Evolutionary conservation across 306 rosid species (phyloP).

Genomic region (Hippophae gyantsensis): DNA sequence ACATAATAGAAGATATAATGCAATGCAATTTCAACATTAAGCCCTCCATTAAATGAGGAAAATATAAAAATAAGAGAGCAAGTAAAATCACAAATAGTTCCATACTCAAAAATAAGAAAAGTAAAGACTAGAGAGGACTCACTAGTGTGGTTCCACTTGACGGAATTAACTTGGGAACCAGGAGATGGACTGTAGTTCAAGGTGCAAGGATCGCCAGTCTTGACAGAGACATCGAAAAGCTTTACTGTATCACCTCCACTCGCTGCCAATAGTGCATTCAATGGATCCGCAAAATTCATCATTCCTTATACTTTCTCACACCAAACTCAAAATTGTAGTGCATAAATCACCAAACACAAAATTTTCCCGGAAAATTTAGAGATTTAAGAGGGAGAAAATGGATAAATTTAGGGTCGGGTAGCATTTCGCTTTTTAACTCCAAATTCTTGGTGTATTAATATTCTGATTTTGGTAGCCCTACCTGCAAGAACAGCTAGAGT

Average conservation of each 20-base stretch:
- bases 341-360: neutral
- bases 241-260: slow-evolving; percentile 92
- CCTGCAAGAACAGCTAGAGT: neutral
- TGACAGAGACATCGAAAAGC: slow-evolving; percentile 76
- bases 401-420: neutral
- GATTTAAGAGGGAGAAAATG: neutral
- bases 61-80: neutral
- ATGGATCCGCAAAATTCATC: slow-evolving; percentile 51
- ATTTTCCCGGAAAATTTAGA: slow-evolving; percentile 14
- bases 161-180: slow-evolving; percentile 68
- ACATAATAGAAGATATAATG: no score
- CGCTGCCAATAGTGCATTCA: slow-evolving; percentile 68
- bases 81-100: neutral
- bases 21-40: no score
- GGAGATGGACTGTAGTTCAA: slow-evolving; percentile 82
- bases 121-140: slow-evolving; percentile 22
- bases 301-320: neutral
- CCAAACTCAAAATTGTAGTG: neutral
- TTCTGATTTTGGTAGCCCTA: slow-evolving; percentile 32
- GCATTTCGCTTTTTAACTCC: neutral
- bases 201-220: slow-evolving; percentile 80
- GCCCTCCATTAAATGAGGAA: no score
- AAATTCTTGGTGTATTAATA: neutral
- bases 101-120: neutral
- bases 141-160: slow-evolving; percentile 98